Percentiles rank a stretch among this genome's conserved stretches.
Evolutionary conservation across 2,329 filamentous ascomycete genomes (phyloP).

Genomic region (Sphaerulina vaccinii): DNA sequence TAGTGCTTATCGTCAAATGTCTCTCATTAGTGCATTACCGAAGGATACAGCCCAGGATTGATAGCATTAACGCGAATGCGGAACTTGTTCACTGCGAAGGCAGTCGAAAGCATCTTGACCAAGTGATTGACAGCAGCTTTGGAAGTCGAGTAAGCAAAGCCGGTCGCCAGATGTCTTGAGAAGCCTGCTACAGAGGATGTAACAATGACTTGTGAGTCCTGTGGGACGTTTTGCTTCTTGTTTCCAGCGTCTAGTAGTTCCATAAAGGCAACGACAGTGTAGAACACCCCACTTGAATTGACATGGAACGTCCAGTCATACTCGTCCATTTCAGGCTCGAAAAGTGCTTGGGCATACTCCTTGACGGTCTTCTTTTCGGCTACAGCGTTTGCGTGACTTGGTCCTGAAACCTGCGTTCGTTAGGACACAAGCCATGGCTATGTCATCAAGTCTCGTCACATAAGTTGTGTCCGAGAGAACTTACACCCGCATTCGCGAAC

Average conservation of each 20-base stretch:
- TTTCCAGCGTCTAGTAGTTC: slow-evolving; percentile 44
- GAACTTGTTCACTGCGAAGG: slow-evolving; percentile 39
- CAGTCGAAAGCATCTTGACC: slow-evolving; percentile 51
- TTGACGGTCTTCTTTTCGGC: slow-evolving; percentile 21
- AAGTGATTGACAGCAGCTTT: slow-evolving; percentile 52
- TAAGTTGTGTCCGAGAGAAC: no score
- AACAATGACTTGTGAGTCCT: slow-evolving; percentile 47
- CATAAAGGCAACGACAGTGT: slow-evolving; percentile 43
- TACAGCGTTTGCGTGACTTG: slow-evolving; percentile 17
- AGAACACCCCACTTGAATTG: slow-evolving; percentile 42
- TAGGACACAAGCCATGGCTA: no score
- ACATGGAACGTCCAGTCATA: slow-evolving; percentile 40
- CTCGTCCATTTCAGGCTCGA: slow-evolving; percentile 31
- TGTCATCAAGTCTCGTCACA: no score
- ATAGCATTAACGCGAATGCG: slow-evolving; percentile 52
- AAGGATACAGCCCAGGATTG: slow-evolving; percentile 41
- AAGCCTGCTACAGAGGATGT: slow-evolving; percentile 50
- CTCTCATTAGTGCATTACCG: background rate
- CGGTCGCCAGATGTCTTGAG: slow-evolving; percentile 35
- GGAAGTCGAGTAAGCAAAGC: slow-evolving; percentile 47
- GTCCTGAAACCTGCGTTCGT: no score
- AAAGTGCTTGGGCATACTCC: slow-evolving; percentile 24
- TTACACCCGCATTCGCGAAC: slow-evolving; percentile 38
- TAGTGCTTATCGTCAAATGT: background rate
- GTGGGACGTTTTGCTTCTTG: slow-evolving; percentile 39